A percentile compares a stretch with the other conserved stretches of the same genome.
Conservation (phyloP, 2,329 filamentous ascomycete species). For the Claviceps africana region DNA sequence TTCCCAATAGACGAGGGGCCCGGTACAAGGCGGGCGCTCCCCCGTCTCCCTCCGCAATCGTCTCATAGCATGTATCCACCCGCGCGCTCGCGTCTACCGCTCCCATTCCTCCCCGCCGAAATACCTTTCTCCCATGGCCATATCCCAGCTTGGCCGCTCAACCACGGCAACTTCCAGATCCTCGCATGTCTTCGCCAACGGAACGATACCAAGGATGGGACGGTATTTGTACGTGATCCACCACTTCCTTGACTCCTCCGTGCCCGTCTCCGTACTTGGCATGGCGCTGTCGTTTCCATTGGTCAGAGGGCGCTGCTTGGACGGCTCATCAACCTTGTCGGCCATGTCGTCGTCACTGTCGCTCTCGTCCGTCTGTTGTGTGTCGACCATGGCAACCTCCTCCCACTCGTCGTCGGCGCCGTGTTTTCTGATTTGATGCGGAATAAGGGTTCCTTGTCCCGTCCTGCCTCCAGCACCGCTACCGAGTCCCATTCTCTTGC, state of each 20-base stretch:
- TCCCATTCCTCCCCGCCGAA: conserved; percentile 43
- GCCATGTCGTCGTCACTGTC: conserved; percentile 26
- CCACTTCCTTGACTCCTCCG: conserved; percentile 25
- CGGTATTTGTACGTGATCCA: conserved; percentile 92
- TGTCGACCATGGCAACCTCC: conserved; percentile 25
- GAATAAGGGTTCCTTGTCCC: conserved; percentile 29
- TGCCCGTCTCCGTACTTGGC: conserved; percentile 6
- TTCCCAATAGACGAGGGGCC: neutral
- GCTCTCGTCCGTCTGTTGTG: conserved; percentile 19
- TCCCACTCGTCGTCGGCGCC: conserved; percentile 27
- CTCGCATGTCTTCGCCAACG: conserved; percentile 25
- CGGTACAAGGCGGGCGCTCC: no score
- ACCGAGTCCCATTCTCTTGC: conserved; percentile 35
- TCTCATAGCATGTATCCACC: no score
- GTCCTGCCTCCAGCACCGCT: conserved; percentile 41
- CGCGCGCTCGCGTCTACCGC: conserved; percentile 13
- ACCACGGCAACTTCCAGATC: conserved; percentile 71
- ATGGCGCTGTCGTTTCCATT: conserved; percentile 10
- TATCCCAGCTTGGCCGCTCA: conserved; percentile 73
- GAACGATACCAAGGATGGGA: conserved; percentile 66
- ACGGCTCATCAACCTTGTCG: conserved; percentile 20
- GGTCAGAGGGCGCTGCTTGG: conserved; percentile 17
- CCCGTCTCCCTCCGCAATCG: no score
- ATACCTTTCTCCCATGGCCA: conserved; percentile 62
- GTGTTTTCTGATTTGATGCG: conserved; percentile 28